phyloP scores from a whole-genome alignment of 495 filamentous ascomycete genomes.

The Chaetomium fimeti region DNA sequence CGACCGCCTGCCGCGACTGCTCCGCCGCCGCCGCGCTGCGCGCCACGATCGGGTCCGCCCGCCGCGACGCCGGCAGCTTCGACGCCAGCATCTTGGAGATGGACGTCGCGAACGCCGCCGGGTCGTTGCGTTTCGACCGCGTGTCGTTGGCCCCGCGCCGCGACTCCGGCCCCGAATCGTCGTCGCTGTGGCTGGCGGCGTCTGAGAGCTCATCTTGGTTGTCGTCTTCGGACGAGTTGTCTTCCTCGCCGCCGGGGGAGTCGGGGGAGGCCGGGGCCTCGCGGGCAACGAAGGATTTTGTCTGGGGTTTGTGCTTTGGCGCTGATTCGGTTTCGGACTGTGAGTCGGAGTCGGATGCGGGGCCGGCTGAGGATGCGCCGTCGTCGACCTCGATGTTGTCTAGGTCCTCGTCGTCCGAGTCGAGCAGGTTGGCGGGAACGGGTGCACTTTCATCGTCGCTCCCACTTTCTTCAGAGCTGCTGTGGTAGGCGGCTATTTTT shows the following conservation, averaged over 20 bases:
- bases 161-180: conserved; percentile 34
- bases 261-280: conserved; percentile 38
- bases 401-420: conserved; percentile 63
- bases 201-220: conserved; percentile 38
- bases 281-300: conserved; percentile 34
- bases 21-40: conserved; percentile 68
- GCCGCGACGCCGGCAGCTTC: conserved; percentile 76
- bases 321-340: conserved; percentile 30
- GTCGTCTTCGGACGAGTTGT: conserved; percentile 21
- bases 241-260: conserved; percentile 38
- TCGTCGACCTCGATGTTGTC: conserved; percentile 49
- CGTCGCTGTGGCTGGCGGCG: conserved; percentile 40
- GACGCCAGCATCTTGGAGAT: conserved; percentile 86
- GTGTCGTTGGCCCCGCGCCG: conserved; percentile 30
- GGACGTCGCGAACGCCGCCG: conserved; percentile 81
- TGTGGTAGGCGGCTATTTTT: conserved; percentile 69
- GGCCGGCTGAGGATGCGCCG: conserved; percentile 35
- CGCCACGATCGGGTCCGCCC: conserved; percentile 83
- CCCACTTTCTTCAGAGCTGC: conserved; percentile 56
- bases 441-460: conserved; percentile 52
- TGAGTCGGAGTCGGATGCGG: conserved; percentile 41
- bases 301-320: conserved; percentile 22
- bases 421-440: conserved; percentile 62
- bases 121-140: conserved; percentile 81
- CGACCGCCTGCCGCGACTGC: conserved; percentile 61